Percentiles rank a stretch among this genome's conserved stretches.
Evolutionary conservation across 139 green algal species (phyloP).

Genomic region (Desmodesmus armatus): DNA sequence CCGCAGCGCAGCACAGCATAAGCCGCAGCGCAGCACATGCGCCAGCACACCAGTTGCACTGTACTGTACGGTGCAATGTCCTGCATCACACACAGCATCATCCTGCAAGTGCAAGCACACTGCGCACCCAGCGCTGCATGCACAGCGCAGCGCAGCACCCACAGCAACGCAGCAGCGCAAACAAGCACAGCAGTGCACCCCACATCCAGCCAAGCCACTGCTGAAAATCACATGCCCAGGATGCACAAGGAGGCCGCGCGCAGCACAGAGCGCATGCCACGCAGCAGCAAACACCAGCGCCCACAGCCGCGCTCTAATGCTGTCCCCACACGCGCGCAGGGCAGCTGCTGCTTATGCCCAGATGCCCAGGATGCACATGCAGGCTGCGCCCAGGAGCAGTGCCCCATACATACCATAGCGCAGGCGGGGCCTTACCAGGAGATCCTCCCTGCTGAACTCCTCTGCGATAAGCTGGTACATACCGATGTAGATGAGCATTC

Average conservation of each 20-base stretch:
- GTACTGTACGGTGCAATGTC: neutral
- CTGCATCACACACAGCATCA: neutral
- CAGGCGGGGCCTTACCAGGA: slow-evolving; percentile 21
- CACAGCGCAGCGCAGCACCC: neutral
- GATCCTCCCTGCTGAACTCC: slow-evolving; percentile 53
- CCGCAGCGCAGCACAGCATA: neutral
- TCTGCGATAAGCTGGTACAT: slow-evolving; percentile 73
- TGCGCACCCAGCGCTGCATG: neutral
- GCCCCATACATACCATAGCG: slow-evolving; percentile 40
- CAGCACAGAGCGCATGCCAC: neutral
- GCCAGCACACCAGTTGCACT: neutral
- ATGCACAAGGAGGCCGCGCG: neutral
- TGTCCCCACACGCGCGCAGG: neutral
- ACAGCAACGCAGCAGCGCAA: neutral
- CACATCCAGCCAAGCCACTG: neutral
- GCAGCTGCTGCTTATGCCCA: slow-evolving; percentile 42
- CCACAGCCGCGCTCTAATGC: no score
- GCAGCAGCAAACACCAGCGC: no score
- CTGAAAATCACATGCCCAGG: neutral
- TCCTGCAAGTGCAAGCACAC: neutral
- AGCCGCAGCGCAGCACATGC: neutral
- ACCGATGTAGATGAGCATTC: slow-evolving; percentile 64
- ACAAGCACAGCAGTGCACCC: neutral
- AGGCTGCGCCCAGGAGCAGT: slow-evolving; percentile 46
- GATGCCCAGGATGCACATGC: slow-evolving; percentile 64